Evolutionary conservation across 441 rosid species (phyloP).

Genomic region (Lagerstroemia fauriei): DNA sequence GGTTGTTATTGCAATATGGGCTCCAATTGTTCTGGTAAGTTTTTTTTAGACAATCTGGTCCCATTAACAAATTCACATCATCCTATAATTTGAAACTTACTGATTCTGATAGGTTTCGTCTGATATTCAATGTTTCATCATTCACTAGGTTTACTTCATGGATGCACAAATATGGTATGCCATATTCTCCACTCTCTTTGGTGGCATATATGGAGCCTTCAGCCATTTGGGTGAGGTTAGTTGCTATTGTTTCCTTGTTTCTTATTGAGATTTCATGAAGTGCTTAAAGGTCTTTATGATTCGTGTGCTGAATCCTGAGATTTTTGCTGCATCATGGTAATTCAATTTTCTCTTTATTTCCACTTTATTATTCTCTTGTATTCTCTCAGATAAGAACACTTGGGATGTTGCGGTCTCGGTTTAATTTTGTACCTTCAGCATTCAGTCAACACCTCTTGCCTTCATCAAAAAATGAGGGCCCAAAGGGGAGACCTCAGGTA

Average conservation of each 20-base stretch:
- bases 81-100: not conserved
- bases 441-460: conserved; percentile 67
- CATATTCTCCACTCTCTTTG: conserved; percentile 86
- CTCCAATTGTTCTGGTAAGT: conserved; percentile 87
- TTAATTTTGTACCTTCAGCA: conserved; percentile 62
- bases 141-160: conserved; percentile 79
- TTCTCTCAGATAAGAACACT: conserved; percentile 75
- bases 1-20: conserved; percentile 88
- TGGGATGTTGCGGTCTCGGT: conserved; percentile 92
- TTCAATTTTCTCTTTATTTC: no score
- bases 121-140: conserved; percentile 27
- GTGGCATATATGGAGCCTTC: conserved; percentile 93
- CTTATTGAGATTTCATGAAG: not conserved
- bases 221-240: conserved; percentile 95
- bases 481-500: conserved; percentile 44
- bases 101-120: not conserved
- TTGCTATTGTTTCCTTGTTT: not conserved
- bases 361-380: conserved; percentile 14
- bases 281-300: not conserved
- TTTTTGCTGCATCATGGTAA: not conserved
- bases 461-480: conserved; percentile 31
- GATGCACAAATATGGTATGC: conserved; percentile 97
- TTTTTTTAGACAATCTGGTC: conserved; percentile 17
- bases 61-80: not conserved
- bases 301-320: not conserved